These are phyloP conservation scores for Tuber aestivum DNA, from an alignment of 495 filamentous ascomycete genomes.

Conservation along the genomic window DNA sequence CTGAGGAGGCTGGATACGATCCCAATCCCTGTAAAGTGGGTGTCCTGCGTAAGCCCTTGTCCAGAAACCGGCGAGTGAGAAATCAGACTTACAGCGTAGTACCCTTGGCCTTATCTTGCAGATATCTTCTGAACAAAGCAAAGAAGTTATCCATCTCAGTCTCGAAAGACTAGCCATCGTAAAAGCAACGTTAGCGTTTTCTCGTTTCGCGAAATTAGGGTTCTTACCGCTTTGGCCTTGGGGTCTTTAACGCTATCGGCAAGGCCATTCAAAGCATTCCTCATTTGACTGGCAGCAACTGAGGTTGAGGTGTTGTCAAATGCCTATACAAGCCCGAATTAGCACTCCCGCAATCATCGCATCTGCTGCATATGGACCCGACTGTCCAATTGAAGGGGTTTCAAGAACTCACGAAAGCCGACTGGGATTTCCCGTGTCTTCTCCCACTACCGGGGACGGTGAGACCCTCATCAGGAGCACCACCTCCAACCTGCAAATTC, in stretches of 20 bases:
- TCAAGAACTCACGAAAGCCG: conserved; percentile 41
- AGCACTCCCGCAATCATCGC: conserved; percentile 4
- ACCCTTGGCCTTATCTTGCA: conserved; percentile 98
- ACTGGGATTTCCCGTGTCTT: conserved; percentile 41
- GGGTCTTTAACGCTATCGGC: conserved; percentile 81
- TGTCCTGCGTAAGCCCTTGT: background rate
- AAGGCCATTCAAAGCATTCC: conserved; percentile 90
- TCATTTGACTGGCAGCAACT: conserved; percentile 97
- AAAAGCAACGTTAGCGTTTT: conserved; percentile 12
- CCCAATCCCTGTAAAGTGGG: conserved; percentile 63
- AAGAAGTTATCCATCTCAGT: conserved; percentile 99
- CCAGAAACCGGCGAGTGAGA: background rate
- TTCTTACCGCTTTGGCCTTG: conserved; percentile 68
- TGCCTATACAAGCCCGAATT: conserved; percentile 53
- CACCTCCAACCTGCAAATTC: conserved; percentile 10
- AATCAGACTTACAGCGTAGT: conserved; percentile 61
- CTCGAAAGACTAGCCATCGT: conserved; percentile 62
- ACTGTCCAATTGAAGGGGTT: background rate
- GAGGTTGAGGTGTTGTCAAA: conserved; percentile 99
- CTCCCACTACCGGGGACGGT: conserved; percentile 17
- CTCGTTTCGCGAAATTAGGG: conserved; percentile 7
- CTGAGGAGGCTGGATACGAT: conserved; percentile 87
- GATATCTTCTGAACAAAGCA: conserved; percentile 90
- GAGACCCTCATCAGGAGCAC: conserved; percentile 21
- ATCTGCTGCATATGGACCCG: background rate